Conservation (phyloP, 305 asterid genomes). For the Fraxinus greggii region DNA sequence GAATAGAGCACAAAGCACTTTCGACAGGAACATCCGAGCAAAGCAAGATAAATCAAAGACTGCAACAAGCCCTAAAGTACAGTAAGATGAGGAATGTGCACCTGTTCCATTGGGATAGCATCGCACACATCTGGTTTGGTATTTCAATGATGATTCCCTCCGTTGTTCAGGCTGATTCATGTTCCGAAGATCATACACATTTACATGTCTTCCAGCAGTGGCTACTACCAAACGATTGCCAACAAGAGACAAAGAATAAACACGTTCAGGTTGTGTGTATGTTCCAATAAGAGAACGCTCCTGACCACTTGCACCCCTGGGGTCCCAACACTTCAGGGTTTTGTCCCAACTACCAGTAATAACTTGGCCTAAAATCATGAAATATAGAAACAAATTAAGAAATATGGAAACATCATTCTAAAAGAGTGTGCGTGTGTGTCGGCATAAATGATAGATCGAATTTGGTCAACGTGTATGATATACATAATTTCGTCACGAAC, state of each 20-base stretch:
- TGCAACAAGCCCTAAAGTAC: neutral
- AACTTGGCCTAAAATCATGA: slow-evolving; percentile 69
- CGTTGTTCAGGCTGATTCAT: slow-evolving; percentile 95
- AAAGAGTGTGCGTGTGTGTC: neutral
- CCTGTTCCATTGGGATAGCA: slow-evolving; percentile 98
- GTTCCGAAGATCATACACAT: slow-evolving; percentile 84
- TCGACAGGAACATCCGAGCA: neutral
- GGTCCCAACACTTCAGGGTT: slow-evolving; percentile 96
- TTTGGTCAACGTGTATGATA: neutral
- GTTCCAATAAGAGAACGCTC: slow-evolving; percentile 84
- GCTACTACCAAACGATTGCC: slow-evolving; percentile 91
- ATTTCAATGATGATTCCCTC: slow-evolving; percentile 91
- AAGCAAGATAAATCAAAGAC: slow-evolving; percentile 11
- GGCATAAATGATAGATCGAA: neutral
- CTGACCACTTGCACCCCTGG: slow-evolving; percentile 95
- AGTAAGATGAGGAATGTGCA: slow-evolving; percentile 30
- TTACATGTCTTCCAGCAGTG: slow-evolving; percentile 97
- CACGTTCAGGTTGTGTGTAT: slow-evolving; percentile 89
- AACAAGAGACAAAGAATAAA: slow-evolving; percentile 81
- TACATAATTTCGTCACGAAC: neutral
- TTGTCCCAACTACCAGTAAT: slow-evolving; percentile 99
- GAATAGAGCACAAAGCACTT: neutral
- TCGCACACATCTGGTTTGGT: slow-evolving; percentile 89
- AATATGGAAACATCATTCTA: neutral
- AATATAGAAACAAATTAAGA: slow-evolving; percentile 6